A percentile compares a stretch with the other conserved stretches of the same genome.
phyloP scores from a whole-genome alignment of 2,329 filamentous ascomycete species.

The Cryphonectria naterciae region DNA sequence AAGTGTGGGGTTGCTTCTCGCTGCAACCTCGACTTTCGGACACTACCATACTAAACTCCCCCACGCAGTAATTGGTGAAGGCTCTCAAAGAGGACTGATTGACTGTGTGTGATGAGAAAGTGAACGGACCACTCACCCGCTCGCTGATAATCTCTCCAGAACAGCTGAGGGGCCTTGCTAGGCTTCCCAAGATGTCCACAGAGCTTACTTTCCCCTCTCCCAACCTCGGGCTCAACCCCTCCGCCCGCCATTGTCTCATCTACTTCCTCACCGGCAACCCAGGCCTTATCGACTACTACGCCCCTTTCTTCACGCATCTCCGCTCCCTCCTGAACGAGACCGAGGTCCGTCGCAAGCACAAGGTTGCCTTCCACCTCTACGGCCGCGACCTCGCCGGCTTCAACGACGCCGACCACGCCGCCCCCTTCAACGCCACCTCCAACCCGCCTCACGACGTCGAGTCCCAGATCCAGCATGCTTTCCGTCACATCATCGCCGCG shows the following conservation, averaged over 20 bases:
- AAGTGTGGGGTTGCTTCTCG: neutral
- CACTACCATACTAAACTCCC: neutral
- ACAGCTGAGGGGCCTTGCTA: neutral
- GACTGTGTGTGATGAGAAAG: neutral
- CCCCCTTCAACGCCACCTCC: slow-evolving; percentile 44
- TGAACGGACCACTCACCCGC: neutral
- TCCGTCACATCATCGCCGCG: slow-evolving; percentile 44
- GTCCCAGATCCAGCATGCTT: slow-evolving; percentile 52
- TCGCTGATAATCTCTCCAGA: neutral
- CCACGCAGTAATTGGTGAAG: neutral
- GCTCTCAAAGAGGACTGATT: neutral
- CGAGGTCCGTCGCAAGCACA: slow-evolving; percentile 35
- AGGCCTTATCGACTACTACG: slow-evolving; percentile 75
- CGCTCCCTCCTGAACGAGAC: slow-evolving; percentile 54
- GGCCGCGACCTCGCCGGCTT: slow-evolving; percentile 65
- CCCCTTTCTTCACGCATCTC: slow-evolving; percentile 65
- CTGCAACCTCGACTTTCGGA: neutral
- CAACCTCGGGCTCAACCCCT: slow-evolving; percentile 21
- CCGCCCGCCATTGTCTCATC: slow-evolving; percentile 51
- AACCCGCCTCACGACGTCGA: slow-evolving; percentile 56
- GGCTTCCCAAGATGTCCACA: slow-evolving; percentile 14
- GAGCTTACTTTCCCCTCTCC: slow-evolving; percentile 23
- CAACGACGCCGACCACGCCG: slow-evolving; percentile 52
- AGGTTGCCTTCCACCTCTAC: slow-evolving; percentile 56
- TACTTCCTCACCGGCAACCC: slow-evolving; percentile 80